Conservation (phyloP, 2,329 filamentous ascomycete genomes). For the Colletotrichum sansevieriae region DNA sequence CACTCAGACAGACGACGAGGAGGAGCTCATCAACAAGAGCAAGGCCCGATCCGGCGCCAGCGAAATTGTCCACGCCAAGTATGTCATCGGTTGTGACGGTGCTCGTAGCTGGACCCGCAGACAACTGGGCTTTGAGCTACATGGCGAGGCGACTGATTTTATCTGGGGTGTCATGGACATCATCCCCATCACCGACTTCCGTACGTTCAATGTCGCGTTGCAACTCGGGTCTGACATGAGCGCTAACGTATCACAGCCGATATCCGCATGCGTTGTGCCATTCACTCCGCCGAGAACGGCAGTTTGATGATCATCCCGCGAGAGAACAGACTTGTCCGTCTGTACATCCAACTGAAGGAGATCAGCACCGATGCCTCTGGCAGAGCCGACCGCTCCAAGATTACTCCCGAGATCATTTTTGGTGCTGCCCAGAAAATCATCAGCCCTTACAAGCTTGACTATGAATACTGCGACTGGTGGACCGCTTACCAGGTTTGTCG, state of each 20-base stretch:
- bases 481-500: slow-evolving; percentile 69
- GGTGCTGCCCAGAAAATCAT: slow-evolving; percentile 73
- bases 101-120: slow-evolving; percentile 75
- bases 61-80: slow-evolving; percentile 68
- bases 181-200: slow-evolving; percentile 62
- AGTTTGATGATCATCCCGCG: slow-evolving; percentile 75
- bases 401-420: slow-evolving; percentile 73
- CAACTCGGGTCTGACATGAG: slow-evolving; percentile 1
- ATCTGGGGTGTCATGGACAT: slow-evolving; percentile 61
- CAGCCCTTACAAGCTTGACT: slow-evolving; percentile 74
- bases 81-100: slow-evolving; percentile 77
- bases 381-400: slow-evolving; percentile 68
- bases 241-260: slow-evolving; percentile 50
- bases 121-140: slow-evolving; percentile 67
- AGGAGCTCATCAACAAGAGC: slow-evolving; percentile 46
- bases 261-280: slow-evolving; percentile 69
- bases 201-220: not conserved
- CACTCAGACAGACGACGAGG: slow-evolving; percentile 67
- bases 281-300: slow-evolving; percentile 68
- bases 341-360: slow-evolving; percentile 74
- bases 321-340: slow-evolving; percentile 71
- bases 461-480: slow-evolving; percentile 75
- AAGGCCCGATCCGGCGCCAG: slow-evolving; percentile 50
- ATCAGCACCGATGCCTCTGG: slow-evolving; percentile 56
- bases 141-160: slow-evolving; percentile 66